Evolutionary conservation across 108 stramenopile genomes (phyloP).

Genomic region (Conticribra guillardii): DNA sequence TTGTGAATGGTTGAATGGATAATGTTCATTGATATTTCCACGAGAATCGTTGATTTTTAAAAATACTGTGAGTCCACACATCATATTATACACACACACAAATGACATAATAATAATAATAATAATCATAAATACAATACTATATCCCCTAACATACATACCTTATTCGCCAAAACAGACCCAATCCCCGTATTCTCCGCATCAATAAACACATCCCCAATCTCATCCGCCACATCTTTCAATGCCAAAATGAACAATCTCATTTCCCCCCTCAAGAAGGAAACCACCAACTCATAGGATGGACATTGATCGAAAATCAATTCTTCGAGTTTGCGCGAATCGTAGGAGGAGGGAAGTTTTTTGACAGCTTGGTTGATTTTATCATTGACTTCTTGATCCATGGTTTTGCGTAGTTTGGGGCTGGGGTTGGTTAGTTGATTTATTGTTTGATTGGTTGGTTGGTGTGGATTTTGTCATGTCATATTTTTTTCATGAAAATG

Average conservation of each 20-base stretch:
- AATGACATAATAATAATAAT: background rate
- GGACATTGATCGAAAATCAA: conserved; percentile 35
- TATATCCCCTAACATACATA: too few species aligned
- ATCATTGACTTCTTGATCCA: background rate
- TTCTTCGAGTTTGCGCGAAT: conserved; percentile 18
- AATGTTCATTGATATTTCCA: too few species aligned
- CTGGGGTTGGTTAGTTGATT: too few species aligned
- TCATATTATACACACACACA: background rate
- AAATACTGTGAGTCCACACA: background rate
- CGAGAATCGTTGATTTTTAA: too few species aligned
- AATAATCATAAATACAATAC: too few species aligned
- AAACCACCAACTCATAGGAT: conserved; percentile 40
- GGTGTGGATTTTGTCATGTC: too few species aligned
- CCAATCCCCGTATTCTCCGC: conserved; percentile 59
- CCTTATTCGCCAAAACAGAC: conserved; percentile 51
- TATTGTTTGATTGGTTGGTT: too few species aligned
- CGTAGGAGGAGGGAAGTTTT: conserved; percentile 37
- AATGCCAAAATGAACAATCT: conserved; percentile 44
- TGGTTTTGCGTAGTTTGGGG: background rate
- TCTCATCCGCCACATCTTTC: conserved; percentile 23
- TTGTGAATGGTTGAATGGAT: background rate
- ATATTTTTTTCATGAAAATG: too few species aligned
- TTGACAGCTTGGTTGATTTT: background rate
- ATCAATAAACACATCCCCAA: conserved; percentile 36
- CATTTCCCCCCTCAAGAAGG: conserved; percentile 60